Percentiles rank a stretch among this genome's conserved stretches.
These are phyloP conservation scores for Kwoniella bestiolae DNA, from an alignment of 768 basidiomycete genomes.

Conservation along the genomic window DNA sequence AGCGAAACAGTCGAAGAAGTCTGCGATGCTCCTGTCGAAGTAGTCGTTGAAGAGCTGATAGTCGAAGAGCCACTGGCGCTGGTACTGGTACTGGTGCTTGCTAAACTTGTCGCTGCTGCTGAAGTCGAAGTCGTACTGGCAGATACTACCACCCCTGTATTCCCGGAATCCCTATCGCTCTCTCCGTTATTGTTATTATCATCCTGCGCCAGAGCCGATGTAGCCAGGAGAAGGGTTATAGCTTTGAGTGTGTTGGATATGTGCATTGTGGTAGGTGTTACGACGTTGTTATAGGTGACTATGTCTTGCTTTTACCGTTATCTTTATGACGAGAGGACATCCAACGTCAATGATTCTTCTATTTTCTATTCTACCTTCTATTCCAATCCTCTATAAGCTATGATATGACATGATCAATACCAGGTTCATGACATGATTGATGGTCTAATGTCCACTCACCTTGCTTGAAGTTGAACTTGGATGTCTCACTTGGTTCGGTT, in stretches of 20 bases:
- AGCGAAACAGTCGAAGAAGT: slow-evolving; percentile 23
- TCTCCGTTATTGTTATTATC: neutral
- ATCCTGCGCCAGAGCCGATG: neutral
- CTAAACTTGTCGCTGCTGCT: neutral
- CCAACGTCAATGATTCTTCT: too few relatives aligned
- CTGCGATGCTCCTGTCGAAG: slow-evolving; percentile 13
- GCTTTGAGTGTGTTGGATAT: neutral
- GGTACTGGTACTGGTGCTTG: neutral
- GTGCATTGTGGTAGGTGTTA: neutral
- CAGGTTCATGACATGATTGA: too few relatives aligned
- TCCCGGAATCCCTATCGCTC: slow-evolving; percentile 3
- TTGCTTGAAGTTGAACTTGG: too few relatives aligned
- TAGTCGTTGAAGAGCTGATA: neutral
- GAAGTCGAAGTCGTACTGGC: neutral
- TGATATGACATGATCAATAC: too few relatives aligned
- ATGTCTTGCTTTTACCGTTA: too few relatives aligned
- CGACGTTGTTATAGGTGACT: neutral
- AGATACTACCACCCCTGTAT: neutral
- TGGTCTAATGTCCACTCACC: too few relatives aligned
- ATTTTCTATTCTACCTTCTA: too few relatives aligned
- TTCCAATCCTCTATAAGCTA: too few relatives aligned
- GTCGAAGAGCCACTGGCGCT: neutral
- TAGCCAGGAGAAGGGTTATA: slow-evolving; percentile 1
- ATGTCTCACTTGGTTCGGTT: too few relatives aligned
- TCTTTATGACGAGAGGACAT: too few relatives aligned